These are phyloP conservation scores for Wallacemonas sp. DNA, from an alignment of 208 protist genomes.

Conservation along the genomic window DNA sequence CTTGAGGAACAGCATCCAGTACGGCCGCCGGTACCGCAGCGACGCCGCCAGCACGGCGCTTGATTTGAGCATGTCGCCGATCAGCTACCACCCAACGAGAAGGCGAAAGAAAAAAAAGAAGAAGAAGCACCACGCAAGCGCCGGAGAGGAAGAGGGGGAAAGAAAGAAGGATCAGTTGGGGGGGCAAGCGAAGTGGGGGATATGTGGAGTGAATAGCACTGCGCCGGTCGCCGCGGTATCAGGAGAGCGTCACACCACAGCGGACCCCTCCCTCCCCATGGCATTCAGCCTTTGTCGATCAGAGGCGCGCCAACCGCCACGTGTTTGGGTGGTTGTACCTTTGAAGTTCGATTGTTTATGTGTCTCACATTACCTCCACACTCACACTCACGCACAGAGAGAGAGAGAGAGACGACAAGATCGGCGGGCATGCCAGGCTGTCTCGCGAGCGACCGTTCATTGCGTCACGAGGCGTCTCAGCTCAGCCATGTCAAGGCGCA, in stretches of 20 bases:
- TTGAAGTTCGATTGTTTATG: too few species aligned
- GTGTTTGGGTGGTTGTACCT: too few species aligned
- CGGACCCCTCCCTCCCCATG: too few species aligned
- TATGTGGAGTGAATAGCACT: too few species aligned
- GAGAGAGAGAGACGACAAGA: too few species aligned
- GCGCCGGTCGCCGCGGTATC: too few species aligned
- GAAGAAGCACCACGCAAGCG: neutral
- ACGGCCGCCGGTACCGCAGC: constrained; percentile 49
- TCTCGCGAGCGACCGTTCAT: neutral
- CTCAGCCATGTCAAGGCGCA: constrained; percentile 21
- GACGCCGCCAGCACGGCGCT: constrained; percentile 7
- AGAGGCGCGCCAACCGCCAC: too few species aligned
- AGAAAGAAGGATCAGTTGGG: constrained; percentile 5
- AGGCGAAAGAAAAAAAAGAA: constrained; percentile 15
- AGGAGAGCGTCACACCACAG: too few species aligned
- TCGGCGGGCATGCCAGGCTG: neutral
- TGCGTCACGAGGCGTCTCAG: constrained; percentile 17
- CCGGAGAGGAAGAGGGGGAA: neutral
- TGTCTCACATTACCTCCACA: too few species aligned
- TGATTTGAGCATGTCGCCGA: constrained; percentile 4
- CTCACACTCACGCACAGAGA: neutral
- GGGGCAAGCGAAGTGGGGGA: too few species aligned
- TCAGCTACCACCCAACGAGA: neutral
- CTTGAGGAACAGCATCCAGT: constrained; percentile 90
- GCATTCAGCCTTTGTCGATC: too few species aligned